These are phyloP conservation scores for Apiospora arundinis DNA, from an alignment of 2,329 filamentous ascomycete genomes.

Conservation along the genomic window DNA sequence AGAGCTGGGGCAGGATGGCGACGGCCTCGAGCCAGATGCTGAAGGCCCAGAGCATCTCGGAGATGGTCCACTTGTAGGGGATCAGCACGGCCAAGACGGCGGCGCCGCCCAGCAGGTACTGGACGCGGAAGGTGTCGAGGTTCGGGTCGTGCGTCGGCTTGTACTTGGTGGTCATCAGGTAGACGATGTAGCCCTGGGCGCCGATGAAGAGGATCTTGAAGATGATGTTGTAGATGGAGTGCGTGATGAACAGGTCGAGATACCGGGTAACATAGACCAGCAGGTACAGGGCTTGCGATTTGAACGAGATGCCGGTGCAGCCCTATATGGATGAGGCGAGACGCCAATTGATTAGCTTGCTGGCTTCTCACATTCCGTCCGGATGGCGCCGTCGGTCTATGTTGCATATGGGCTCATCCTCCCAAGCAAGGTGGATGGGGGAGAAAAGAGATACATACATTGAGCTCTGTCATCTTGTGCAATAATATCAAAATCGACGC, in stretches of 20 bases:
- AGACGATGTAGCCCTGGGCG: slow-evolving; percentile 91
- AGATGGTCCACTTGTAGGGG: slow-evolving; percentile 81
- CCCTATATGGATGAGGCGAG: slow-evolving; percentile 63
- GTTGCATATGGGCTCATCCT: neutral
- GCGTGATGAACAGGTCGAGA: slow-evolving; percentile 86
- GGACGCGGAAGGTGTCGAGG: slow-evolving; percentile 95
- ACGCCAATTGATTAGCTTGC: neutral
- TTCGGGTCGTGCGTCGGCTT: slow-evolving; percentile 97
- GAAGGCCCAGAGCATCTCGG: slow-evolving; percentile 95
- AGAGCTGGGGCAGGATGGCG: slow-evolving; percentile 94
- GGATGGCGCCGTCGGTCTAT: neutral
- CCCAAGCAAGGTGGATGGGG: neutral
- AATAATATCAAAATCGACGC: slow-evolving; percentile 92
- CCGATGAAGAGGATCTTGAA: slow-evolving; percentile 97
- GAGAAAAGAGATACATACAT: slow-evolving; percentile 62
- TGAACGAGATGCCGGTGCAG: slow-evolving; percentile 97
- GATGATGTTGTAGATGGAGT: slow-evolving; percentile 87
- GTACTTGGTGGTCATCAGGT: slow-evolving; percentile 97
- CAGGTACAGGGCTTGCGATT: slow-evolving; percentile 94
- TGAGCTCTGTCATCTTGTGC: slow-evolving; percentile 94
- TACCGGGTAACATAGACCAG: slow-evolving; percentile 94
- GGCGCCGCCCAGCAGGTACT: slow-evolving; percentile 87
- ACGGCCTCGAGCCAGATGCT: slow-evolving; percentile 98
- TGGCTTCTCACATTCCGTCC: neutral
- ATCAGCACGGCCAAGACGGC: slow-evolving; percentile 80